Evolutionary conservation across 306 rosid species (phyloP).

Genomic region (Glycyrrhiza uralensis): DNA sequence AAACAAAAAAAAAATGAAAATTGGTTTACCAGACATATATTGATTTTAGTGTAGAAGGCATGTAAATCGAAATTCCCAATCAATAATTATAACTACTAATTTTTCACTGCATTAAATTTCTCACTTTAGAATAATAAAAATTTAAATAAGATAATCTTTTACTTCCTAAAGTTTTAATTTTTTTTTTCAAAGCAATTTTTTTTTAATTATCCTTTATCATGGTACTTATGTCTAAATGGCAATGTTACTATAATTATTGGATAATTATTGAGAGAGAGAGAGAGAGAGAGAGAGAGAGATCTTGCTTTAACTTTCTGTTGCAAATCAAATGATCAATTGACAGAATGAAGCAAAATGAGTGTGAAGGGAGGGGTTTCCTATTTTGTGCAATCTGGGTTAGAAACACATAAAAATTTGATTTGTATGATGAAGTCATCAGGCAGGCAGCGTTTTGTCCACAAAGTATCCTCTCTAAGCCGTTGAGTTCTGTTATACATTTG

Average conservation of each 20-base stretch:
- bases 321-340: constrained; percentile 9
- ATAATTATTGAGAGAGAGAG: neutral
- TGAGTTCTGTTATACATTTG: constrained; percentile 48
- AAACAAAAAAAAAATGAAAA: no score
- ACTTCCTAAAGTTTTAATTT: no score
- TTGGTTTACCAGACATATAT: no score
- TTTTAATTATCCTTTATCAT: neutral
- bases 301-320: neutral
- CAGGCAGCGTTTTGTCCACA: constrained; percentile 1
- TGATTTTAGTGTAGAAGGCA: no score
- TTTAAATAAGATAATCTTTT: no score
- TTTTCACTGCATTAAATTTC: no score
- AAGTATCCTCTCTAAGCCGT: constrained; percentile 21
- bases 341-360: constrained; percentile 17
- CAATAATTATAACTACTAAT: no score
- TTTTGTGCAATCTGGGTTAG: constrained; percentile 31
- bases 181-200: neutral
- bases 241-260: neutral
- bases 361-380: neutral
- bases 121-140: no score
- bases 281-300: neutral
- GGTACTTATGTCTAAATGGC: neutral
- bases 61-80: no score
- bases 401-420: constrained; percentile 27
- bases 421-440: constrained; percentile 3